Conservation (phyloP, 2,329 filamentous ascomycete genomes). For the Phyllosticta citribraziliensis region DNA sequence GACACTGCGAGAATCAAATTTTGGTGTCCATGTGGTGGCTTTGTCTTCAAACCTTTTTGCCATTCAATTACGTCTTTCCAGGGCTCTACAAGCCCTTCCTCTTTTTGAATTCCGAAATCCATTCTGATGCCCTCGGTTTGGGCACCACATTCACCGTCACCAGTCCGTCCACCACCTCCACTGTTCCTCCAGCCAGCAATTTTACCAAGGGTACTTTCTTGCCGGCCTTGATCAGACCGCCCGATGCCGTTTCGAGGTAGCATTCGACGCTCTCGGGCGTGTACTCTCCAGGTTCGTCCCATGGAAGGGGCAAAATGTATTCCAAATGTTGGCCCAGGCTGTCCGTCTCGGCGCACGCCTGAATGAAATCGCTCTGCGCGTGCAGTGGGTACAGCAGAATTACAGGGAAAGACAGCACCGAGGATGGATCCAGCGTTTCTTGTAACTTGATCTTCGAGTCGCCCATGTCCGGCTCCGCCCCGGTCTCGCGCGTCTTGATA, state of each 20-base stretch:
- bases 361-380: conserved; percentile 82
- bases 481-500: conserved; percentile 58
- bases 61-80: not conserved
- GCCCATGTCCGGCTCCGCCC: conserved; percentile 74
- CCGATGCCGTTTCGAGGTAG: conserved; percentile 73
- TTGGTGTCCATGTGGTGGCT: not conserved
- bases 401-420: conserved; percentile 64
- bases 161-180: conserved; percentile 81
- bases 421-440: conserved; percentile 63
- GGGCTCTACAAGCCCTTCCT: conserved; percentile 41
- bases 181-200: conserved; percentile 63
- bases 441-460: conserved; percentile 65
- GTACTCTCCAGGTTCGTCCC: conserved; percentile 67
- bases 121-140: conserved; percentile 55
- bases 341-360: conserved; percentile 71
- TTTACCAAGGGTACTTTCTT: conserved; percentile 72
- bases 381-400: conserved; percentile 78
- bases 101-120: conserved; percentile 76
- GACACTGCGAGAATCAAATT: not conserved
- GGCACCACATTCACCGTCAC: conserved; percentile 78
- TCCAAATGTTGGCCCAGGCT: conserved; percentile 65
- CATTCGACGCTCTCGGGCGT: conserved; percentile 53
- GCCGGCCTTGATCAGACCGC: conserved; percentile 80
- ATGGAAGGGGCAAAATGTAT: conserved; percentile 81
- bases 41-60: not conserved